These are phyloP conservation scores for Pterocarpus macrocarpus DNA, from an alignment of 306 rosid species.

Conservation along the genomic window DNA sequence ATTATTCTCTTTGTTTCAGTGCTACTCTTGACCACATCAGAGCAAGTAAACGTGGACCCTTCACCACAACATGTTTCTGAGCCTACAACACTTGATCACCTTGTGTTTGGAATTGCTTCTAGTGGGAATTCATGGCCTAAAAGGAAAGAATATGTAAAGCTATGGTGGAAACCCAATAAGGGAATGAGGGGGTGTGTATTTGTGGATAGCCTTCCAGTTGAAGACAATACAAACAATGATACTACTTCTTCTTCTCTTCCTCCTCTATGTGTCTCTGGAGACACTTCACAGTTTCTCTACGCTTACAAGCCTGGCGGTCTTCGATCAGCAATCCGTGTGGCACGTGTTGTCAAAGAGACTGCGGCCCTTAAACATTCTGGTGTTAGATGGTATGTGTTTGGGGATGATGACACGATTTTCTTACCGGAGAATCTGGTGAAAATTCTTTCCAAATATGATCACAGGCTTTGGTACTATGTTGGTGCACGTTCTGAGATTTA, in stretches of 20 bases:
- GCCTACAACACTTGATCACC: constrained; percentile 61
- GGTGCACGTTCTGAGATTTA: constrained; percentile 76
- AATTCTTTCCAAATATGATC: constrained; percentile 82
- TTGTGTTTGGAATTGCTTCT: constrained; percentile 86
- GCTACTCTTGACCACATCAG: constrained; percentile 46
- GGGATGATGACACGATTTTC: constrained; percentile 87
- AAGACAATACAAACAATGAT: constrained; percentile 20
- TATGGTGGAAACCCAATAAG: constrained; percentile 73
- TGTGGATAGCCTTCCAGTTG: constrained; percentile 59
- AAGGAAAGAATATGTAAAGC: constrained; percentile 57
- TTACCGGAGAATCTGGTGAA: constrained; percentile 80
- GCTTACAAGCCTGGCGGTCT: constrained; percentile 57
- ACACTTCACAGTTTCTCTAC: constrained; percentile 75
- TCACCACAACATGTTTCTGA: constrained; percentile 34
- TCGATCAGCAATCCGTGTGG: constrained; percentile 78
- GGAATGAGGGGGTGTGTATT: constrained; percentile 77
- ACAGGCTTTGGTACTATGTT: constrained; percentile 74
- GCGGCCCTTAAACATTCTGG: constrained; percentile 60
- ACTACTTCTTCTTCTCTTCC: constrained; percentile 55
- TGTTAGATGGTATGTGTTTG: constrained; percentile 93
- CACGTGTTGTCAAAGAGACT: constrained; percentile 77
- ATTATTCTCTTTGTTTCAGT: constrained; percentile 54
- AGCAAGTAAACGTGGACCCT: background rate
- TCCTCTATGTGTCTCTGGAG: constrained; percentile 65
- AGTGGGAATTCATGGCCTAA: constrained; percentile 61